Base-by-base conservation (phyloP, 2,329 filamentous ascomycete genomes). In the Penicillium fuscoglaucum region DNA sequence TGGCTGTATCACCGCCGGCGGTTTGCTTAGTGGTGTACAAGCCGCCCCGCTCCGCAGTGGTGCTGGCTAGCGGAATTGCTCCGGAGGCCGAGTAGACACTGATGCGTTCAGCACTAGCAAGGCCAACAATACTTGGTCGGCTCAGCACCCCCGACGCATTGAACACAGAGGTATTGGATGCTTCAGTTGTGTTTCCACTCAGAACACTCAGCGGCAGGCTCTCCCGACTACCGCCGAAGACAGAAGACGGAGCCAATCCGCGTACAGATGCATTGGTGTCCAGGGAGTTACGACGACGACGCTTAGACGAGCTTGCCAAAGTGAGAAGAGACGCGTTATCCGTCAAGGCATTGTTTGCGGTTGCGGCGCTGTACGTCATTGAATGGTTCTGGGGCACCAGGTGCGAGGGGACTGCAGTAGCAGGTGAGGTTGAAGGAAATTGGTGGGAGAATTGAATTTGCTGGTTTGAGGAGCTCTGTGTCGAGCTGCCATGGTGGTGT, bases 1-100 rank as follows among this genome's bases (percentile, higher is more conserved):
- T 96, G 10, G 87, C 86, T 1, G 85, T 90, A 65, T 96, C 91
- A 6, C 83, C 85, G 47, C 72, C 70, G 21, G 70, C 74, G 61
- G 68, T 64, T 51, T 80, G 80, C 68, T 80, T 84, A 59, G 86
- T 85, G 29, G 89, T 85, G 69, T 96, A 93, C 62, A 89, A 84
- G 74, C 90, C 96, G 72, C 89, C 93, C 49, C 93, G 83, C 69
- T 96, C 93, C 58, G 88, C 89, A 7, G 84, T 80, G 8, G 90
- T 83, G 47, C 58, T 59, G 3, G 47, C 58, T 13, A 72, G 49
- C 7, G 88, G 87, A 1, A 84, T 84, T 4, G 86, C 80, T 15
- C 89, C 90, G 0, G 88, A 87, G 0, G 87, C 83, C 0, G 90
- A 92, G 77, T 96, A 96, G 52, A 97, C 76, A 65, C 84, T 87